Base-by-base conservation (phyloP, 805 yeast species). In the Wickerhamomyces mucosus region DNA sequence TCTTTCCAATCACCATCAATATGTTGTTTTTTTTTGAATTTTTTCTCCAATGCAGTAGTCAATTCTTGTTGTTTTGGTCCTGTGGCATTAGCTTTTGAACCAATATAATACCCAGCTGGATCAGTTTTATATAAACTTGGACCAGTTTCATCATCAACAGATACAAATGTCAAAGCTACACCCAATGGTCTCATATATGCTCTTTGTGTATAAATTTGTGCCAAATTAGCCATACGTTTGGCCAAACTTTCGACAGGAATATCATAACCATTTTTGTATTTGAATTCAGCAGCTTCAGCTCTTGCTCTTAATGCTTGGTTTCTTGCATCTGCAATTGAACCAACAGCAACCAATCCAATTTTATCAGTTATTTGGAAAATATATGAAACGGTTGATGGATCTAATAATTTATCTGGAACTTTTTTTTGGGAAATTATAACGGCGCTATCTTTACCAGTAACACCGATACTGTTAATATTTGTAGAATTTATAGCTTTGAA, bases 141-240 rank as follows among this genome's bases (percentile, higher is more conserved):
- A 1, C 97, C 98, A 33, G 64, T 57, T 58, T 79, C 94, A 51
- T 85, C 96, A 56, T 86, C 96, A 35, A 82, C 78, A 27, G 94
- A 75, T 36, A 86, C 70, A 50, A 89, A 79, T 17, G 96, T 85
- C 51, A 86, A 68, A 18, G 95, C 84, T 37, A 89, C 96, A 23
- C 98, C 98, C 44, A 86, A 67, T 17, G 98, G 98, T 59, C 98
- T 76, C 97, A 92, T 92, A 59, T 89, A 89, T 9, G 97, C 97
- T 53, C 96, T 72, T 61, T 92, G 98, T 26, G 98, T 92, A 59
- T 86, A 92, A 40, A 92, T 74, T 65, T 92, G 98, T 30, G 95
- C 81, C 52, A 86, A 63, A 56, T 92, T 92, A 34, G 97, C 97
- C 82, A 92, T 79, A 55, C 96, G 72, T 63, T 89, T 89, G 25